These are phyloP conservation scores for Odontarrhena argentea DNA, from an alignment of 345 rosid species.

Conservation along the genomic window DNA sequence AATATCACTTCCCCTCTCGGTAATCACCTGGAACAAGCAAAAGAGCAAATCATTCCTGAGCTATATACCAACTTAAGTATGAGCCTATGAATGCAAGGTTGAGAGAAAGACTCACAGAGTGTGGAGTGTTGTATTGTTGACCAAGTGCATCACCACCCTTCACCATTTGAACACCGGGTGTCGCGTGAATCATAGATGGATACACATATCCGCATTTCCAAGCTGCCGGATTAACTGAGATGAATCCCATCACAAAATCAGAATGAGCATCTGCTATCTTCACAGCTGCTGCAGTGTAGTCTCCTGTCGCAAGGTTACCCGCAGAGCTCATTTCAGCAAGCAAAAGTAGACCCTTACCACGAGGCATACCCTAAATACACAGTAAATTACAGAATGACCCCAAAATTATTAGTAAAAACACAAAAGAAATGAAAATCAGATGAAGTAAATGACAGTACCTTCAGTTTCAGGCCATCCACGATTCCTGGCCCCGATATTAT, in stretches of 20 bases:
- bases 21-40: constrained; percentile 56
- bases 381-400: neutral
- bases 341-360: constrained; percentile 82
- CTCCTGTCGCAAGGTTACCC: constrained; percentile 93
- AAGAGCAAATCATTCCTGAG: neutral
- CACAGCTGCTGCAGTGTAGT: constrained; percentile 89
- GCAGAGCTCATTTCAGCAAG: constrained; percentile 99
- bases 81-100: constrained; percentile 31
- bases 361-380: constrained; percentile 79
- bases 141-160: constrained; percentile 90
- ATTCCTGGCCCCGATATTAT: constrained; percentile 95
- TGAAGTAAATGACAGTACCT: constrained; percentile 49
- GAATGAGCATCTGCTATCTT: constrained; percentile 94
- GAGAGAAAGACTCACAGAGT: constrained; percentile 81
- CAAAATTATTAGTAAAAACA: neutral
- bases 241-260: constrained; percentile 94
- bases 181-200: constrained; percentile 92
- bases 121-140: constrained; percentile 93
- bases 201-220: constrained; percentile 83
- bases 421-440: neutral
- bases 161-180: constrained; percentile 98
- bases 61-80: neutral
- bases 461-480: constrained; percentile 87
- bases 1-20: constrained; percentile 88
- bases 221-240: constrained; percentile 93